Evolutionary conservation across 306 rosid species (phyloP).

Genomic region (Cicer arietinum): DNA sequence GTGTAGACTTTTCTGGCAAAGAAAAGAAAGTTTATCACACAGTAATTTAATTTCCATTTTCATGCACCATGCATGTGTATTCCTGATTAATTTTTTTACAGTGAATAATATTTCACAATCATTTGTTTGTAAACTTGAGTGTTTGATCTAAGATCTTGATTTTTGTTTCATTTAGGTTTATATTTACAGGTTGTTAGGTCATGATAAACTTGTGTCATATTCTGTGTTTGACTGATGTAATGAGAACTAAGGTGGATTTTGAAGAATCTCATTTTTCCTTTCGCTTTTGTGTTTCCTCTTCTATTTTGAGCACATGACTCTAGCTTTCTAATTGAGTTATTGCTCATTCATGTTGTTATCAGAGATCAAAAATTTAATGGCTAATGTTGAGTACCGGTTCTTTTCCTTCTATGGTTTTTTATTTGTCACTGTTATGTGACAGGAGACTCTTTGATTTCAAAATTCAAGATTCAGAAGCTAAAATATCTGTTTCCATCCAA

Average conservation of each 20-base stretch:
- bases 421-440: conserved; percentile 44
- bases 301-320: conserved; percentile 19
- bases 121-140: conserved; percentile 21
- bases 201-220: conserved; percentile 34
- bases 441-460: conserved; percentile 63
- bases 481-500: conserved; percentile 67
- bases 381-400: conserved; percentile 9
- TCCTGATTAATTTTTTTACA: conserved; percentile 28
- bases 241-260: conserved; percentile 28
- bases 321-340: conserved; percentile 34
- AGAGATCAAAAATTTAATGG: conserved; percentile 20
- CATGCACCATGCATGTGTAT: conserved; percentile 2
- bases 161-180: conserved; percentile 41
- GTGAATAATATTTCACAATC: conserved; percentile 28
- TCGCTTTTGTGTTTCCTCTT: neutral
- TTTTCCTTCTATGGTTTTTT: conserved; percentile 34
- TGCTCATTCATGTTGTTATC: conserved; percentile 28
- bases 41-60: conserved; percentile 33
- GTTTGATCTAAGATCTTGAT: conserved; percentile 39
- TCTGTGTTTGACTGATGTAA: conserved; percentile 38
- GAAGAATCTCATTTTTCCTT: conserved; percentile 28
- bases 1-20: conserved; percentile 21
- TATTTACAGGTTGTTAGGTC: conserved; percentile 29
- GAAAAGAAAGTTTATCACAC: neutral
- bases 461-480: conserved; percentile 54